These are phyloP conservation scores for Suhomyces terraborum DNA, from an alignment of 1,139 yeast species.

Conservation along the genomic window DNA sequence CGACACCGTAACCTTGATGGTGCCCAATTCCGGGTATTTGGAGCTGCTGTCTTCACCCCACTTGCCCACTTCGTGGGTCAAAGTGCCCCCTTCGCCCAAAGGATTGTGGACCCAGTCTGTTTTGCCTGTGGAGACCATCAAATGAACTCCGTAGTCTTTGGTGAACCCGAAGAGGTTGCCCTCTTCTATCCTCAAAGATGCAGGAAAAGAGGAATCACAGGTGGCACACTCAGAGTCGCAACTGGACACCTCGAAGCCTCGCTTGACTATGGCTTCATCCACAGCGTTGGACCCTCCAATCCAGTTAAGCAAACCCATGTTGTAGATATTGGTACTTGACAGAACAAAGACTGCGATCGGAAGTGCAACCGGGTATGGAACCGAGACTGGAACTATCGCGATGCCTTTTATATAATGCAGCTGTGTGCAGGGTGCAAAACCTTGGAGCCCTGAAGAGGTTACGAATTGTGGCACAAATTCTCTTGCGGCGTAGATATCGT, in stretches of 20 bases:
- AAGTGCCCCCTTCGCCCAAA: slow-evolving; percentile 50
- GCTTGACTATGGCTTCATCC: slow-evolving; percentile 14
- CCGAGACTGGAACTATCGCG: background rate
- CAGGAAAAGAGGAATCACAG: slow-evolving; percentile 57
- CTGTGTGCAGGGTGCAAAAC: no score
- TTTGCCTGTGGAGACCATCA: slow-evolving; percentile 80
- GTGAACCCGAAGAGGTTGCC: slow-evolving; percentile 67
- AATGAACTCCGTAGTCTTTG: slow-evolving; percentile 66
- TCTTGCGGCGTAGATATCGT: no score
- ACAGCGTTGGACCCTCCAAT: slow-evolving; percentile 3
- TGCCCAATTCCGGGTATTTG: slow-evolving; percentile 21
- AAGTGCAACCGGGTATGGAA: no score
- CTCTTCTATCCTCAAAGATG: slow-evolving; percentile 53
- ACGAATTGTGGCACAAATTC: no score
- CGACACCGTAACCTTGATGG: slow-evolving; percentile 54
- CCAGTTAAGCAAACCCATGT: slow-evolving; percentile 11
- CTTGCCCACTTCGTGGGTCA: slow-evolving; percentile 49
- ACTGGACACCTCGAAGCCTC: slow-evolving; percentile 45
- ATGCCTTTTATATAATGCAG: no score
- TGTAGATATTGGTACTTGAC: background rate
- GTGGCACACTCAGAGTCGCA: slow-evolving; percentile 53
- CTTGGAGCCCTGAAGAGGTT: no score
- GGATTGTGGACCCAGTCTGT: slow-evolving; percentile 86
- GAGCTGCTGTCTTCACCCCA: slow-evolving; percentile 44
- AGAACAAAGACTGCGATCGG: background rate